Conservation (phyloP, 1,284 basidiomycete genomes). For the Chalciporus sp. region DNA sequence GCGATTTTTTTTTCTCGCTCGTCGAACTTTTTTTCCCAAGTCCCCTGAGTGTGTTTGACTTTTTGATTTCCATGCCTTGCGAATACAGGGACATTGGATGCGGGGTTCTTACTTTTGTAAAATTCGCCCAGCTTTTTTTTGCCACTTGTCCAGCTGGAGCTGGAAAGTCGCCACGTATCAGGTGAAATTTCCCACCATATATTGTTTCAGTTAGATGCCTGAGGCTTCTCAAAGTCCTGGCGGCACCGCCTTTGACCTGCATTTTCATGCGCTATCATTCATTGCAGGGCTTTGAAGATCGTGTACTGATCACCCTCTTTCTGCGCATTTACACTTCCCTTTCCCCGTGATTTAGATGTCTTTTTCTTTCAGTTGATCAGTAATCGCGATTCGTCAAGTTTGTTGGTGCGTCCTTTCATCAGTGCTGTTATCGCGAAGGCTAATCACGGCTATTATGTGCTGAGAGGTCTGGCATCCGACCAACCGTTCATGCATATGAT, state of each 20-base stretch:
- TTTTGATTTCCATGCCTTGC: background rate
- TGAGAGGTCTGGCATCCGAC: background rate
- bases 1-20: background rate
- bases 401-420: background rate
- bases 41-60: background rate
- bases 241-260: background rate
- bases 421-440: background rate
- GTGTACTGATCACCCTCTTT: background rate
- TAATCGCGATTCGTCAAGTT: background rate
- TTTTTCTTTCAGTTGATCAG: background rate
- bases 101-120: background rate
- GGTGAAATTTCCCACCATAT: constrained; percentile 14
- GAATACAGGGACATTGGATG: background rate
- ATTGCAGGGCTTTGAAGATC: background rate
- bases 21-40: background rate
- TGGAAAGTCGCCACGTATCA: background rate
- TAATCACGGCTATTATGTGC: background rate
- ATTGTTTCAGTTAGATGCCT: background rate
- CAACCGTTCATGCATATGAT: background rate
- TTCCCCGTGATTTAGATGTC: background rate
- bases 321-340: background rate
- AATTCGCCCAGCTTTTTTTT: background rate
- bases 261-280: background rate
- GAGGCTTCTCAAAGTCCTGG: background rate
- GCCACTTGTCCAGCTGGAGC: background rate